Evolutionary conservation across 805 yeast species (phyloP).

Genomic region (Kodamaea sagamina): DNA sequence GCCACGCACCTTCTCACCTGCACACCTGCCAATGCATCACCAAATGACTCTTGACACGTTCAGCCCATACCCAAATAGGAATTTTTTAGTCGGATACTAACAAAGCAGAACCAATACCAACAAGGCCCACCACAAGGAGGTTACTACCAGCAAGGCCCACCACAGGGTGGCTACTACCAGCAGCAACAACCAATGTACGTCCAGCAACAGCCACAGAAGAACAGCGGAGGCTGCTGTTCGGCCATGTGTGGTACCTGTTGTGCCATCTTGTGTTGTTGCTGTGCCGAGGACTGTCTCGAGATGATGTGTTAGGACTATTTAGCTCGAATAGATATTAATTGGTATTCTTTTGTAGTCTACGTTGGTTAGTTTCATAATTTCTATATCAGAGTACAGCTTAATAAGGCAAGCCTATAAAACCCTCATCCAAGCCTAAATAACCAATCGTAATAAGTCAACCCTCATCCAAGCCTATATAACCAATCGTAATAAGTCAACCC

Average conservation of each 20-base stretch:
- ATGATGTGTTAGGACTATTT: constrained; percentile 11
- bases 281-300: constrained; percentile 21
- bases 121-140: constrained; percentile 25
- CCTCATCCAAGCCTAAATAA: too few species aligned
- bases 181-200: constrained; percentile 37
- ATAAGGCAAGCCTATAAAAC: too few species aligned
- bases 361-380: too few species aligned
- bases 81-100: constrained; percentile 5
- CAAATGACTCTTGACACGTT: too few species aligned
- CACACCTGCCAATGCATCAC: too few species aligned
- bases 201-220: constrained; percentile 27
- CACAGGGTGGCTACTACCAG: constrained; percentile 29
- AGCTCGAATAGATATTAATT: background rate
- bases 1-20: too few species aligned
- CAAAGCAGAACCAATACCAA: constrained; percentile 15
- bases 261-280: constrained; percentile 21
- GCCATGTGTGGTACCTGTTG: constrained; percentile 20
- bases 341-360: too few species aligned
- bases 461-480: too few species aligned
- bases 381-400: too few species aligned
- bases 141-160: constrained; percentile 29
- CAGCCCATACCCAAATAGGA: background rate
- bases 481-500: too few species aligned
- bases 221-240: constrained; percentile 28
- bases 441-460: too few species aligned